Evolutionary conservation across 495 filamentous ascomycete genomes (phyloP), one percentile per base, ranked within the genome.

Genomic region (Astrothelium subdiscretum): DNA sequence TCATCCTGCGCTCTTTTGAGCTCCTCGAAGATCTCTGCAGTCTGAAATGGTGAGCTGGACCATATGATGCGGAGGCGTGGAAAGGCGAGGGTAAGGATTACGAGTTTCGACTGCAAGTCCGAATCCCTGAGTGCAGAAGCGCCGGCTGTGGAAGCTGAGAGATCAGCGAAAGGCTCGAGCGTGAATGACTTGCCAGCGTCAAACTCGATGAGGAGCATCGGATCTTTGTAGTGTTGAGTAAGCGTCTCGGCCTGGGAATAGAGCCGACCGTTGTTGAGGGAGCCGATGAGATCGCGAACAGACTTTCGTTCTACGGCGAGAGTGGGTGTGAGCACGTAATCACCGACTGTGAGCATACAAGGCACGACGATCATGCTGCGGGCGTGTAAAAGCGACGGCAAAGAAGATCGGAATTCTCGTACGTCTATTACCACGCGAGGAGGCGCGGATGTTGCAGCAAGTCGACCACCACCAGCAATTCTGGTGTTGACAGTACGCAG

Each of bases 161-260:
- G 78, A 61, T 90, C 89, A 12, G 89, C 87, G 70, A 95, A 96
- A 0, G 90, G 89, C 73, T 97, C 94, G 18, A 98, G 87, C 11
- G 90, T 97, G 73, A 98, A 98, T 24, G 88, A 90, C 70, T 96
- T 96, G 75, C 95, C 91, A 70, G 95, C 89, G 73, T 97, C 92
- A 74, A 98, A 98, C 71, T 98, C 94, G 67, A 98, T 96, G 32
- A 98, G 79, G 2, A 98, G 85, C 81, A 97, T 87, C 0, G 92
- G 90, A 66, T 74, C 84, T 68, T 89, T 88, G 82, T 98, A 98
- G 75, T 97, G 83, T 68, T 88, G 82, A 32, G 92, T 83, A 95
- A 98, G 97, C 24, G 87, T 87, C 75, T 98, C 95, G 27, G 87
- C 86, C 76, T 98, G 94, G 68, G 86, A 88, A 74, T 88, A 98